A percentile compares a stretch with the other conserved stretches of the same genome.
Conservation (phyloP, 768 basidiomycete species). For the Galerina marginata region DNA sequence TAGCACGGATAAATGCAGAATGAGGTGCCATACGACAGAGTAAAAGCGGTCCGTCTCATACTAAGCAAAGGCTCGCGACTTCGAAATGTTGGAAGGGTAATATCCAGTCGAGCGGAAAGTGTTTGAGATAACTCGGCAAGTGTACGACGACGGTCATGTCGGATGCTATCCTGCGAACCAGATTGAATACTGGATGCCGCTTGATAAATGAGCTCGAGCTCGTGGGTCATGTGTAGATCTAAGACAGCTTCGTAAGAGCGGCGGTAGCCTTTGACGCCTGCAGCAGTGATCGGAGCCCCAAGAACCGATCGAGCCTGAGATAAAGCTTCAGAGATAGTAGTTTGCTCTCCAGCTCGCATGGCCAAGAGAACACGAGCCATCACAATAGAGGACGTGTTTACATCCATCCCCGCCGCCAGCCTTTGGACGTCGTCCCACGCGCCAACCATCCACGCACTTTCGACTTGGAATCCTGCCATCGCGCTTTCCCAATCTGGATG, state of each 20-base stretch:
- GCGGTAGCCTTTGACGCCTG: constrained; percentile 80
- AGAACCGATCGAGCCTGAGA: constrained; percentile 71
- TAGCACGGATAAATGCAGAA: background rate
- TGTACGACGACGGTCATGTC: constrained; percentile 37
- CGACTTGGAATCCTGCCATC: constrained; percentile 84
- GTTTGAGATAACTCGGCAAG: constrained; percentile 51
- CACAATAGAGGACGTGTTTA: constrained; percentile 64
- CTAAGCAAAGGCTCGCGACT: constrained; percentile 88
- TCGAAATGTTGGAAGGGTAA: constrained; percentile 86
- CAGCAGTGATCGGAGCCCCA: constrained; percentile 83
- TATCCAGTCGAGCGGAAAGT: constrained; percentile 70
- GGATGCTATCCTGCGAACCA: constrained; percentile 41
- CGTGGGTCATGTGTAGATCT: constrained; percentile 85
- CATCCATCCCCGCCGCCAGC: constrained; percentile 56
- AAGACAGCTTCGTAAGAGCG: constrained; percentile 87
- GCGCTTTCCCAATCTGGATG: constrained; percentile 83
- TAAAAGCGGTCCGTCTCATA: constrained; percentile 86
- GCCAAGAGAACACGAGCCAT: constrained; percentile 84
- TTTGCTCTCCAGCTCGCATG: constrained; percentile 62
- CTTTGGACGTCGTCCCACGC: constrained; percentile 86
- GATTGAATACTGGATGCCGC: constrained; percentile 44
- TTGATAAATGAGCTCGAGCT: constrained; percentile 73
- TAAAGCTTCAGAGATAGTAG: constrained; percentile 54
- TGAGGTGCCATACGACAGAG: constrained; percentile 57
- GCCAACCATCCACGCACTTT: constrained; percentile 95